Conservation (phyloP, 1,284 basidiomycete species). For the Cutaneotrichosporon dermatis region DNA sequence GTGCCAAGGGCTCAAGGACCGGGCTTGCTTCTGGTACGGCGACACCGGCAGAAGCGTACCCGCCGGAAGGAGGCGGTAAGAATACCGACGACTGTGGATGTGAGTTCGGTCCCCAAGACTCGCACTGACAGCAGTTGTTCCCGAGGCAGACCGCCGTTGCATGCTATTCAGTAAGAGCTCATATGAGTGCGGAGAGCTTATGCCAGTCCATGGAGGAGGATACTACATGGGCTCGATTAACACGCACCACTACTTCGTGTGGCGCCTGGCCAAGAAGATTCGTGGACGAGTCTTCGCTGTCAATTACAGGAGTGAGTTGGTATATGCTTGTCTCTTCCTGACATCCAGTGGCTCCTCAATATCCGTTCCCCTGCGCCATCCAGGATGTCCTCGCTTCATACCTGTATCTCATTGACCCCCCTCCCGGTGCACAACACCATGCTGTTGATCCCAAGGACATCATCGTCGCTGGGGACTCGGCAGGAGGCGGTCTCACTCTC, state of each 20-base stretch:
- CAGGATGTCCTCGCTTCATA: conserved; percentile 82
- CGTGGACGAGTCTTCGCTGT: conserved; percentile 83
- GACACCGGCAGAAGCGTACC: no score
- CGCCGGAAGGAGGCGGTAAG: background rate
- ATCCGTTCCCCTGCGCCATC: conserved; percentile 91
- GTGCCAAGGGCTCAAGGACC: no score
- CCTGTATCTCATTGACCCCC: conserved; percentile 69
- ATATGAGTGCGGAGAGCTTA: conserved; percentile 5
- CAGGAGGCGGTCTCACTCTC: conserved; percentile 82
- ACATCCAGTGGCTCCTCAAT: conserved; percentile 67
- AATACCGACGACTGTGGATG: conserved; percentile 13
- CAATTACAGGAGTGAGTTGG: conserved; percentile 62
- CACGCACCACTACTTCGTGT: conserved; percentile 67
- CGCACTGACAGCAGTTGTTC: conserved; percentile 38
- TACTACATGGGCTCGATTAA: conserved; percentile 56
- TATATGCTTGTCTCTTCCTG: background rate
- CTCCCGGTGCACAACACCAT: conserved; percentile 63
- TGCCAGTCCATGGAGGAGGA: conserved; percentile 59
- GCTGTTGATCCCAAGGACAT: conserved; percentile 79
- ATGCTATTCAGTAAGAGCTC: conserved; percentile 61
- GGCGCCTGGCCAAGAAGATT: conserved; percentile 82
- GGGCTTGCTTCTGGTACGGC: no score
- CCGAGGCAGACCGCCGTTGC: conserved; percentile 80
- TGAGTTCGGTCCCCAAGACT: background rate
- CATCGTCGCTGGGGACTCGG: conserved; percentile 81